A percentile compares a stretch with the other conserved stretches of the same genome.
Conservation (phyloP, 768 basidiomycete genomes). For the Termitomyces eurrhizus region DNA sequence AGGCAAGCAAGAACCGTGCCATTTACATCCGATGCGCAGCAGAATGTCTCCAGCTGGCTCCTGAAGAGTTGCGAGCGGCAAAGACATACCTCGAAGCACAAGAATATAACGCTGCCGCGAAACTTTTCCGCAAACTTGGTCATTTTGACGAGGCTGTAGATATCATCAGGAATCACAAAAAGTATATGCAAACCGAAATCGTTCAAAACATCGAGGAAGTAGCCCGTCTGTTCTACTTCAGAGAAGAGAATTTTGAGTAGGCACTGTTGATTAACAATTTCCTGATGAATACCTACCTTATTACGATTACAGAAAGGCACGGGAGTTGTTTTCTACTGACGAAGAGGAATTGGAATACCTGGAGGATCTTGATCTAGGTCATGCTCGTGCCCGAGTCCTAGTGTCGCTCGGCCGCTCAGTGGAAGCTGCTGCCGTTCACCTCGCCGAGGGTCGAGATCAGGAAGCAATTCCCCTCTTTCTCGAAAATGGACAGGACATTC, state of each 20-base stretch:
- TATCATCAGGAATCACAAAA: slow-evolving; percentile 33
- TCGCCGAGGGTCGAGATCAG: slow-evolving; percentile 40
- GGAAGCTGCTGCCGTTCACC: slow-evolving; percentile 52
- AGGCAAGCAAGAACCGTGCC: slow-evolving; percentile 22
- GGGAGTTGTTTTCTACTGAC: slow-evolving; percentile 41
- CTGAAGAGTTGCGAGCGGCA: slow-evolving; percentile 40
- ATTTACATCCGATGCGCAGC: slow-evolving; percentile 41
- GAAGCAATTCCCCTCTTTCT: slow-evolving; percentile 47
- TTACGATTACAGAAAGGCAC: slow-evolving; percentile 35
- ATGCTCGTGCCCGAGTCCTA: slow-evolving; percentile 42
- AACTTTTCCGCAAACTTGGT: slow-evolving; percentile 45
- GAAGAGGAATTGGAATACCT: slow-evolving; percentile 57
- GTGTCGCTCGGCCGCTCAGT: slow-evolving; percentile 33
- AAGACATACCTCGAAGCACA: slow-evolving; percentile 35
- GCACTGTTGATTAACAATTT: not conserved
- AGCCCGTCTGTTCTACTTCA: slow-evolving; percentile 44
- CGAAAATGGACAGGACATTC: slow-evolving; percentile 6
- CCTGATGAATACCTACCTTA: not conserved
- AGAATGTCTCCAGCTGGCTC: slow-evolving; percentile 41
- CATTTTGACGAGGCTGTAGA: slow-evolving; percentile 51
- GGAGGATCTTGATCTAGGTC: slow-evolving; percentile 48
- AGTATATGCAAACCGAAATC: slow-evolving; percentile 27
- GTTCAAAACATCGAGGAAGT: slow-evolving; percentile 35
- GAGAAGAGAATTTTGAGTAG: slow-evolving; percentile 32
- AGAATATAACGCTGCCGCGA: slow-evolving; percentile 40